Evolutionary conservation across 495 filamentous ascomycete species (phyloP), one percentile per base, ranked within the genome.

Genomic region (Podospora comata): DNA sequence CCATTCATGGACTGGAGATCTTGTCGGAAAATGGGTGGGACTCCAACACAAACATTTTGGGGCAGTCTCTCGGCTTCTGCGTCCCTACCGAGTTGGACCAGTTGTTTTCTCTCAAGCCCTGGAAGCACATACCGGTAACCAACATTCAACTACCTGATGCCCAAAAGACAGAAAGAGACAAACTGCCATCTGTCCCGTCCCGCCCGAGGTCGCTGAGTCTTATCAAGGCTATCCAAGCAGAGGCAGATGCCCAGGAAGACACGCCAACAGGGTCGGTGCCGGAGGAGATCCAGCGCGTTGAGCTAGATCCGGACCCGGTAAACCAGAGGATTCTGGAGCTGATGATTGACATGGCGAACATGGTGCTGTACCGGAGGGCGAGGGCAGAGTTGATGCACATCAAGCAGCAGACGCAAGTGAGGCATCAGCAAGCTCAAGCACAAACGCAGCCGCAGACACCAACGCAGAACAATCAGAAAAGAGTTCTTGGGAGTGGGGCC

Each of bases 1-100:
- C 93, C 66, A 86, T 92, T 44, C 95, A 97, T 75, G 95, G 95
- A 2, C 86, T 97, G 34, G 91, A 93, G 78, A 97, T 96, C 59
- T 80, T 99, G 23, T 87, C 88, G 23, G 90, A 94, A 69, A 80
- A 89, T 74, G 93, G 93, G 20, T 99, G 96, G 95, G 93, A 96
- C 75, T 91, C 92, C 54, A 94, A 92, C 66, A 89, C 93, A 13
- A 93, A 94, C 72, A 85, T 87, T 20, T 87, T 91, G 70, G 96
- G 95, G 57, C 87, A 90, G 63, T 91, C 92, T 0, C 79, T 96
- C 18, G 95, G 95, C 19, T 90, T 93, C 69, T 94, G 93, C 78
- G 87, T 99, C 27, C 95, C 95, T 0, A 77, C 86, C 18, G 82
- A 94, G 74, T 89, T 98, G 72, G 82, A 84, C 48, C 89, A 88